A percentile compares a stretch with the other conserved stretches of the same genome.
Evolutionary conservation across 805 yeast genomes (phyloP).

Genomic region (Saturnispora quitensis): DNA sequence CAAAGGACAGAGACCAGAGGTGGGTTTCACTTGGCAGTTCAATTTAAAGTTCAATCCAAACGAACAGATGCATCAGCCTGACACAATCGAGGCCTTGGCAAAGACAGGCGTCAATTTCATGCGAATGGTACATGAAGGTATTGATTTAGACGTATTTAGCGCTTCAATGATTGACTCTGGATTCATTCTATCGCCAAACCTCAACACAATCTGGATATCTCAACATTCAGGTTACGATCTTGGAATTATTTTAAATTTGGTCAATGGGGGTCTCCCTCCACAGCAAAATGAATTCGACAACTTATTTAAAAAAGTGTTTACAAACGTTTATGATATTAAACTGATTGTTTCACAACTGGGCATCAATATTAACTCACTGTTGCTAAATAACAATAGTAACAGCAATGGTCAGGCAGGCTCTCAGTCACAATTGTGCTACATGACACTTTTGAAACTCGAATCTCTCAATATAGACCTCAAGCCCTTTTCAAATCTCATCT

Average conservation of each 20-base stretch:
- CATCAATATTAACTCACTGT: background rate
- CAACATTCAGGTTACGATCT: constrained; percentile 93
- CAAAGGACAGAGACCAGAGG: constrained; percentile 51
- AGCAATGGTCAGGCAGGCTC: background rate
- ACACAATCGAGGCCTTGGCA: constrained; percentile 67
- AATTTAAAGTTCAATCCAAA: constrained; percentile 76
- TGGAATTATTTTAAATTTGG: constrained; percentile 56
- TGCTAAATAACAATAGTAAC: background rate
- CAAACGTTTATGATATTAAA: constrained; percentile 77
- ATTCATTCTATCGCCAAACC: constrained; percentile 31
- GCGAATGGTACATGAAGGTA: constrained; percentile 66
- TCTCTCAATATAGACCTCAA: background rate
- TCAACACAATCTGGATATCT: constrained; percentile 73
- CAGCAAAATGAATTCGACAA: constrained; percentile 46
- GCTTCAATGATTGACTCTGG: constrained; percentile 83
- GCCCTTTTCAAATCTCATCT: constrained; percentile 16
- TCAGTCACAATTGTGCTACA: constrained; percentile 4
- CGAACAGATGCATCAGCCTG: constrained; percentile 79
- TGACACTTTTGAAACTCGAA: background rate
- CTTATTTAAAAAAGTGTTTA: constrained; percentile 67
- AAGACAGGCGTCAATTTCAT: constrained; percentile 80
- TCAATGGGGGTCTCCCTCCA: constrained; percentile 1
- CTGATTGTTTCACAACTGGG: constrained; percentile 26
- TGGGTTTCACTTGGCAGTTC: constrained; percentile 88
- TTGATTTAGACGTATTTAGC: constrained; percentile 71